Evolutionary conservation across 352 stramenopile genomes (phyloP), one percentile per base, ranked within the genome.

Genomic region (Aphanomyces invadans): DNA sequence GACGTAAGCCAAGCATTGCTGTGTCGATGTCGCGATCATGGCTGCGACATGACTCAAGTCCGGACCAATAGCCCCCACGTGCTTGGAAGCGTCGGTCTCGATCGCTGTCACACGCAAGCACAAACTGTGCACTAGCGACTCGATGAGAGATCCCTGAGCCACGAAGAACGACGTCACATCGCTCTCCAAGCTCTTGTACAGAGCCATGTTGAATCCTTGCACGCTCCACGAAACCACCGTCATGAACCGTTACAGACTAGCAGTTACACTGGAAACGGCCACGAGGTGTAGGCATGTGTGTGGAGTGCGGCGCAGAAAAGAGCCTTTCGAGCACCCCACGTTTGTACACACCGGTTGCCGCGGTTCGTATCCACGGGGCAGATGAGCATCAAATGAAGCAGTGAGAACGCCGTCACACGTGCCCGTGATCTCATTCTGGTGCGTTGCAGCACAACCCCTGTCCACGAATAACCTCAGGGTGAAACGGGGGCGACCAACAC

Each of bases 111-210:
- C 33, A 25, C 55, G 55, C 12, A 17, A 25, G 19, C 55, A 32
- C 12, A 63, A 36, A 36, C 55, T 63, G 39, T 63, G 42, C 10
- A 63, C 31, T 11, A 63, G 15, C 29, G 55, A 33, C 32, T 63
- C 55, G 25, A 63, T 49, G 19, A 63, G 21, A 15, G 55, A 49
- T 4, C 55, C 55, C 26, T 63, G 55, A 10, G 55, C 33, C n/a
- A 63, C n/a, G 39, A 63, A 63, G 39, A 63, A 63, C 29, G 55
- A 42, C 33, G 55, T 51, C 9, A 63, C 55, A 23, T 63, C 55
- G 32, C 9, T 33, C 55, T 63, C 55, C 26, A 63, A 42, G 36
- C 55, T 63, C 19, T 45, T n/a, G 36, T 63, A 63, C 31, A 63
- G 36, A 23, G 55, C 55, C 55, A 63, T 63, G 51, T 15, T 7